Conservation (phyloP, 2,329 filamentous ascomycete genomes). For the Herpotrichia juniperi region DNA sequence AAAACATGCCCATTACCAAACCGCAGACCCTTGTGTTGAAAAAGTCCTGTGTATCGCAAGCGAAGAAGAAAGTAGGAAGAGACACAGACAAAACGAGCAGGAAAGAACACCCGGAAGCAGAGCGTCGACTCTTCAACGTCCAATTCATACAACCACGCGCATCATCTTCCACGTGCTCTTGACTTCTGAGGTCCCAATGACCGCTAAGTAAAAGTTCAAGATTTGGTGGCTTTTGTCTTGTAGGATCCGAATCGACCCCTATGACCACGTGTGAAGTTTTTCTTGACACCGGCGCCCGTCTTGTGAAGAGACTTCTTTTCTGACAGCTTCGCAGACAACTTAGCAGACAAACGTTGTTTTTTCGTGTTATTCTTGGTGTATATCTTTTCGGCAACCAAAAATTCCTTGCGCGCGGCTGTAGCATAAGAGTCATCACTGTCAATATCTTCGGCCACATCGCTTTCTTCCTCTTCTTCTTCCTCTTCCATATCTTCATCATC, state of each 20-base stretch:
- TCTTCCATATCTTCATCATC: not conserved
- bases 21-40: no score
- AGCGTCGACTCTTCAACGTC: no score
- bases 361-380: not conserved
- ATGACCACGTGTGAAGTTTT: not conserved
- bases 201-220: no score
- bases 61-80: no score
- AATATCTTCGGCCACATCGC: not conserved
- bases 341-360: not conserved
- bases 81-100: no score
- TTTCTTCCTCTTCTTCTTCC: not conserved
- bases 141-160: no score
- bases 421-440: not conserved
- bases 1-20: no score
- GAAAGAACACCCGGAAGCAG: no score
- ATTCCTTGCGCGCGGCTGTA: no score
- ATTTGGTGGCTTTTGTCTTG: not conserved
- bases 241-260: slow-evolving; percentile 8
- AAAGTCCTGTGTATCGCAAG: no score
- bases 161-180: no score
- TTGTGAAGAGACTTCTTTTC: not conserved
- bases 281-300: slow-evolving; percentile 2
- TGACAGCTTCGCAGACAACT: not conserved
- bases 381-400: not conserved
- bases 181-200: no score